Percentiles rank a stretch among this genome's conserved stretches.
These are phyloP conservation scores for Fusarium mexicanum DNA, from an alignment of 2,329 filamentous ascomycete species.

Conservation along the genomic window DNA sequence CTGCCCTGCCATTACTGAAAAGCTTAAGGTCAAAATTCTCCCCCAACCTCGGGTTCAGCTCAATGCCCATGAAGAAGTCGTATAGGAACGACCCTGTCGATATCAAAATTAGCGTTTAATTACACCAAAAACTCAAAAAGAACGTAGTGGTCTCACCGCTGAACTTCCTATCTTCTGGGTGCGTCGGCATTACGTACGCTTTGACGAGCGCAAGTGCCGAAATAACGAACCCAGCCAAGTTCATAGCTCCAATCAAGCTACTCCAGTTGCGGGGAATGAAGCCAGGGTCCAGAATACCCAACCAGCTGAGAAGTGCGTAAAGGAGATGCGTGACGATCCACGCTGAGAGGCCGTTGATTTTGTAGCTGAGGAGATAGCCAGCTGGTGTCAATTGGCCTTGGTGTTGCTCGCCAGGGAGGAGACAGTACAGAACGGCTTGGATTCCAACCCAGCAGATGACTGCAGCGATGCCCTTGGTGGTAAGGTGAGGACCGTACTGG, in stretches of 20 bases:
- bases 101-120: not conserved
- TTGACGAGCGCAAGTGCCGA: conserved; percentile 49
- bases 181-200: conserved; percentile 51
- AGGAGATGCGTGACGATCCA: conserved; percentile 52
- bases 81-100: conserved; percentile 49
- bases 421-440: conserved; percentile 27
- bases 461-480: conserved; percentile 20
- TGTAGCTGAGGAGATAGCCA: conserved; percentile 54
- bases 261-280: conserved; percentile 56
- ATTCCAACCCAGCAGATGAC: conserved; percentile 17
- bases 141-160: conserved; percentile 43
- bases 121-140: not conserved
- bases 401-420: conserved; percentile 22
- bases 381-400: conserved; percentile 55
- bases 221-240: conserved; percentile 46
- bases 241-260: conserved; percentile 51
- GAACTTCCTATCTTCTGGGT: conserved; percentile 54
- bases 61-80: conserved; percentile 58
- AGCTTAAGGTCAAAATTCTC: conserved; percentile 57
- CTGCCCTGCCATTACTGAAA: conserved; percentile 58
- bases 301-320: conserved; percentile 39
- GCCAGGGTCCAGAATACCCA: conserved; percentile 49
- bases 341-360: conserved; percentile 54
- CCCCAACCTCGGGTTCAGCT: conserved; percentile 56
- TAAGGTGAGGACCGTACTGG: conserved; percentile 28